Evolutionary conservation across 2,329 filamentous ascomycete genomes (phyloP).

Genomic region (Paraphaeosphaeria sporulosa): DNA sequence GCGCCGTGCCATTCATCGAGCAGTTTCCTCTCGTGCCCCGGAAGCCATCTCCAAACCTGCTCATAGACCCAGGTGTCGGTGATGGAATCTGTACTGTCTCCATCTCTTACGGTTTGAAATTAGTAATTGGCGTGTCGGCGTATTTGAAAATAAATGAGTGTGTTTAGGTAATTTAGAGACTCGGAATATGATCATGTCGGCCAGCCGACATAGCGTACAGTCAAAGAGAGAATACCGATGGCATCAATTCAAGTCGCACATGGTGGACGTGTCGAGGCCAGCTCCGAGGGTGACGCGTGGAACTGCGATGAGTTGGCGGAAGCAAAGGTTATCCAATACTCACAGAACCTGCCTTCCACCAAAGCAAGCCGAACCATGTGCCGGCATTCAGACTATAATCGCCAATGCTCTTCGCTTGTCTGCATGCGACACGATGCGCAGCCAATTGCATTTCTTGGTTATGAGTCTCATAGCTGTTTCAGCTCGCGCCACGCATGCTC

Average conservation of each 20-base stretch:
- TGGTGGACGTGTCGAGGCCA: not conserved
- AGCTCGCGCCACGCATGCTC: not conserved
- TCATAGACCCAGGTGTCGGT: not conserved
- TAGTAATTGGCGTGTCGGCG: not conserved
- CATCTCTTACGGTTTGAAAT: not conserved
- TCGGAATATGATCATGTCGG: constrained; percentile 8
- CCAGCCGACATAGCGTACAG: constrained; percentile 6
- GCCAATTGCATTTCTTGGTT: not conserved
- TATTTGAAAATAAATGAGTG: not conserved
- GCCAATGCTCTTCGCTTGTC: not conserved
- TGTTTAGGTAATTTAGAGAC: not conserved
- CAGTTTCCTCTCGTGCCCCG: not conserved
- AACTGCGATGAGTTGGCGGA: not conserved
- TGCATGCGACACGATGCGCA: not conserved
- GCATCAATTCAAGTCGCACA: not conserved
- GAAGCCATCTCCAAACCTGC: constrained; percentile 8
- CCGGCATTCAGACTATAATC: not conserved
- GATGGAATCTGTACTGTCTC: constrained; percentile 2
- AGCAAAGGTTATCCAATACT: not conserved
- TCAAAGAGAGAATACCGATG: not conserved
- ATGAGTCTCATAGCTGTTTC: constrained; percentile 15
- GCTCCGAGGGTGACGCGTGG: not conserved
- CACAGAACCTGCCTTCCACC: not conserved
- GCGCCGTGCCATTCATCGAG: not conserved
- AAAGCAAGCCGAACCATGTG: not conserved